phyloP scores from a whole-genome alignment of 2,329 filamentous ascomycete genomes.

The Epichloe coenophiala region DNA sequence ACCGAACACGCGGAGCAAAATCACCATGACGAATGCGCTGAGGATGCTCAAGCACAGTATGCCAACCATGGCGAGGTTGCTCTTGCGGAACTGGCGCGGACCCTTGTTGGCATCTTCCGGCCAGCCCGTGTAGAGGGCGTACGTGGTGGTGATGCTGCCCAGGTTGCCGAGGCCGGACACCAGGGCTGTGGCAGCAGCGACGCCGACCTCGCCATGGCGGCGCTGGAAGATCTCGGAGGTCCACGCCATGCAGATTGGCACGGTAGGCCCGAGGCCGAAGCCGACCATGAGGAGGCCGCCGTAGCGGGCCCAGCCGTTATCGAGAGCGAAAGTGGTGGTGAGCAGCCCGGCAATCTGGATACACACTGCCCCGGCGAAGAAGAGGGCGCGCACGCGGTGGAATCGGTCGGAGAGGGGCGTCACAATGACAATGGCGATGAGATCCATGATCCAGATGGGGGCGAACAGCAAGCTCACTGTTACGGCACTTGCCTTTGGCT shows the following conservation, averaged over 20 bases:
- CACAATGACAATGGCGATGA: slow-evolving; percentile 72
- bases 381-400: slow-evolving; percentile 62
- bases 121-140: slow-evolving; percentile 83
- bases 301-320: slow-evolving; percentile 69
- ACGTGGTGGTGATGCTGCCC: slow-evolving; percentile 76
- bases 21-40: slow-evolving; percentile 55
- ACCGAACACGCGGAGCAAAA: slow-evolving; percentile 46
- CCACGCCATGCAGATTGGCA: slow-evolving; percentile 91
- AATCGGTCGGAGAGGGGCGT: slow-evolving; percentile 82
- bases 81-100: slow-evolving; percentile 60
- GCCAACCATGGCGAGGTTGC: slow-evolving; percentile 78
- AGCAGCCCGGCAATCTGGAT: slow-evolving; percentile 76
- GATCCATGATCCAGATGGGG: slow-evolving; percentile 89
- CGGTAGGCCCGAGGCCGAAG: slow-evolving; percentile 79
- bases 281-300: slow-evolving; percentile 81
- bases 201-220: slow-evolving; percentile 80
- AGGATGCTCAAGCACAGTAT: slow-evolving; percentile 69
- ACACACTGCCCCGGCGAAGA: slow-evolving; percentile 64
- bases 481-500: slow-evolving; percentile 57
- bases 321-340: slow-evolving; percentile 58
- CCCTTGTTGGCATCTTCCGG: slow-evolving; percentile 57
- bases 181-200: slow-evolving; percentile 72
- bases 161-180: slow-evolving; percentile 81
- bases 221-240: slow-evolving; percentile 81
- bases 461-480: slow-evolving; percentile 73